Evolutionary conservation across 1,139 yeast species (phyloP).

Genomic region (Candida anutae): DNA sequence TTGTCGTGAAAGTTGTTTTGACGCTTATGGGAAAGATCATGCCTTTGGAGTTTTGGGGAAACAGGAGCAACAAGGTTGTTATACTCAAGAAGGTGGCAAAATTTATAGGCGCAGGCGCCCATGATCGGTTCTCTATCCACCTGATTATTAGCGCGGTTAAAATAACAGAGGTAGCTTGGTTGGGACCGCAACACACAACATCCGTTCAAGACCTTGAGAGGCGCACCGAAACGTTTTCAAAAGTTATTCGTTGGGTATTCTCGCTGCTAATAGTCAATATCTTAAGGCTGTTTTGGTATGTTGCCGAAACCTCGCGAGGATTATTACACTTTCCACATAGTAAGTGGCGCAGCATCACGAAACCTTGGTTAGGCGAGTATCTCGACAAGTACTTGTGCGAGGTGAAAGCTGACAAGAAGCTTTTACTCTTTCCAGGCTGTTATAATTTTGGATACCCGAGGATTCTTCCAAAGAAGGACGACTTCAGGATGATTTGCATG

Average conservation of each 20-base stretch:
- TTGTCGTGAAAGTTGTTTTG: conserved; percentile 34
- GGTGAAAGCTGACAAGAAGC: conserved; percentile 1
- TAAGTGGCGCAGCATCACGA: conserved; percentile 46
- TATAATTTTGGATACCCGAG: conserved; percentile 30
- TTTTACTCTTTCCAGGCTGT: background rate
- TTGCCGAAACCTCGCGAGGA: conserved; percentile 48
- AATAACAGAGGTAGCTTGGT: conserved; percentile 41
- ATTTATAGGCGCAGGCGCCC: conserved; percentile 31
- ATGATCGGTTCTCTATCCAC: conserved; percentile 18
- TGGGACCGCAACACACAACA: conserved; percentile 21
- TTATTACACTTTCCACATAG: conserved; percentile 50
- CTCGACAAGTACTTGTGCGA: conserved; percentile 19
- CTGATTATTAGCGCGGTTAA: conserved; percentile 23
- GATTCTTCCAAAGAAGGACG: conserved; percentile 49
- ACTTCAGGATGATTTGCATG: conserved; percentile 52
- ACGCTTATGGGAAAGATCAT: conserved; percentile 39
- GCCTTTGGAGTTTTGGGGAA: conserved; percentile 52
- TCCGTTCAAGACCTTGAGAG: conserved; percentile 30
- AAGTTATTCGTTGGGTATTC: conserved; percentile 56
- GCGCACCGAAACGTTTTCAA: conserved; percentile 24
- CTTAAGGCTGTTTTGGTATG: conserved; percentile 54
- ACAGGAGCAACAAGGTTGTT: conserved; percentile 35
- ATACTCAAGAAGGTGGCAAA: conserved; percentile 30
- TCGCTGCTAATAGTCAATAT: conserved; percentile 38
- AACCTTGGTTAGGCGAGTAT: conserved; percentile 34